Conservation (phyloP, 805 yeast species). For the Metschnikowia aberdeeniae region DNA sequence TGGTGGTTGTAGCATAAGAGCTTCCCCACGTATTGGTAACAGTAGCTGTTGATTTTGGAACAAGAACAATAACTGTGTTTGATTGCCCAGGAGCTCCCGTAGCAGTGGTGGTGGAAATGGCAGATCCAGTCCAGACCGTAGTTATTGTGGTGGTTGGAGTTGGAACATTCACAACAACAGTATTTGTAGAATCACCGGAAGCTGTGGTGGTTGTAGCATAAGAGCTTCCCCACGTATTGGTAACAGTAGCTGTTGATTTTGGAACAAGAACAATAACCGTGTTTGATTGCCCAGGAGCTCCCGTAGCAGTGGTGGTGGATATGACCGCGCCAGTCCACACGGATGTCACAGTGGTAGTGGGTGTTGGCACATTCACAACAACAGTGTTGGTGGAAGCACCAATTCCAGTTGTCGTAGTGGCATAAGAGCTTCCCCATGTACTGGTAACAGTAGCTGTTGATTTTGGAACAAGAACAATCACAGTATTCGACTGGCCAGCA, state of each 20-base stretch:
- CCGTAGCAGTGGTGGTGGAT: too few relatives aligned
- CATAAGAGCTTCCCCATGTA: too few relatives aligned
- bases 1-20: background rate
- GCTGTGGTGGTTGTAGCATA: background rate
- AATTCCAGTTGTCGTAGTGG: too few relatives aligned
- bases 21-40: background rate
- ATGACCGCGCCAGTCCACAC: too few relatives aligned
- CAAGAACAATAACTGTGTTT: constrained; percentile 3
- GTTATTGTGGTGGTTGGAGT: too few relatives aligned
- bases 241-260: background rate
- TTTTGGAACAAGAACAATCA: too few relatives aligned
- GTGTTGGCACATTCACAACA: background rate
- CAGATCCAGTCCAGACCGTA: too few relatives aligned
- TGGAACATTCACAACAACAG: constrained; percentile 5
- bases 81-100: background rate
- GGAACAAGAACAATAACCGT: background rate
- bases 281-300: constrained; percentile 3
- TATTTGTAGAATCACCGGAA: background rate
- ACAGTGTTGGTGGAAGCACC: background rate
- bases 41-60: background rate
- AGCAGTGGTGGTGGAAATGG: too few relatives aligned
- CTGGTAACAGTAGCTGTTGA: too few relatives aligned
- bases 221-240: background rate
- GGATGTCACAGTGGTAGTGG: too few relatives aligned
- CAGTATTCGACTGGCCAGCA: background rate